phyloP scores from a whole-genome alignment of 192 early-diverging fungal genomes.

The Cetraspora pellucida region DNA sequence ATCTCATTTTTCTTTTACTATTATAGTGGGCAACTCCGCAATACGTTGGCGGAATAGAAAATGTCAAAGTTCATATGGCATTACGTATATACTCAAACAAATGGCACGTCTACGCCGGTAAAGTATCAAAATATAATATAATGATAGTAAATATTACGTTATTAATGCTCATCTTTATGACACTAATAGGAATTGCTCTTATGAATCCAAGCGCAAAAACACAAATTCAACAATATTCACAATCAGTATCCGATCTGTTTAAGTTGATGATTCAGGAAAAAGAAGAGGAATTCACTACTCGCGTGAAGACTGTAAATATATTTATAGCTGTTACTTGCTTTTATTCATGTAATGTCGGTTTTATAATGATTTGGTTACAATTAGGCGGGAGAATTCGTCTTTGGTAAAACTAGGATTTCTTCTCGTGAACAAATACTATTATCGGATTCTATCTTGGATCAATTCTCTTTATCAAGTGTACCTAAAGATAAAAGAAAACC shows the following conservation, averaged over 20 bases:
- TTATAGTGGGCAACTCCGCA: slow-evolving; percentile 80
- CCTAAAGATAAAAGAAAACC: slow-evolving; percentile 67
- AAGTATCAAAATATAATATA: slow-evolving; percentile 12
- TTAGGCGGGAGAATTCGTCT: slow-evolving; percentile 82
- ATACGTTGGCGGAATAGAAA: slow-evolving; percentile 94
- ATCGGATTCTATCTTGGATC: slow-evolving; percentile 79
- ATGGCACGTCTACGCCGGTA: slow-evolving; percentile 97
- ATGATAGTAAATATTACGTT: neutral
- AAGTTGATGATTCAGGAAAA: slow-evolving; percentile 93
- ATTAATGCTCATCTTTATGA: neutral
- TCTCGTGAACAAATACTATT: slow-evolving; percentile 71
- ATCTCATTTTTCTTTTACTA: neutral
- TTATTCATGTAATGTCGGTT: neutral
- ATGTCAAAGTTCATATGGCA: slow-evolving; percentile 94
- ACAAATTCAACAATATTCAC: slow-evolving; percentile 88
- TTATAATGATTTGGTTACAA: neutral
- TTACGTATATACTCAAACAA: slow-evolving; percentile 93
- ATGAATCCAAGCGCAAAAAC: slow-evolving; percentile 85
- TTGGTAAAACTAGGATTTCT: slow-evolving; percentile 64
- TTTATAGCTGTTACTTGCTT: neutral
- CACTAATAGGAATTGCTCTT: slow-evolving; percentile 75
- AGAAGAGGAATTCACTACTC: slow-evolving; percentile 70
- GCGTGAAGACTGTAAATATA: slow-evolving; percentile 63
- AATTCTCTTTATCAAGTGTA: slow-evolving; percentile 85
- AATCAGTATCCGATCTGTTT: slow-evolving; percentile 87